These are phyloP conservation scores for Schizonepeta tenuifolia DNA, from an alignment of 257 asterid genomes.

Conservation along the genomic window DNA sequence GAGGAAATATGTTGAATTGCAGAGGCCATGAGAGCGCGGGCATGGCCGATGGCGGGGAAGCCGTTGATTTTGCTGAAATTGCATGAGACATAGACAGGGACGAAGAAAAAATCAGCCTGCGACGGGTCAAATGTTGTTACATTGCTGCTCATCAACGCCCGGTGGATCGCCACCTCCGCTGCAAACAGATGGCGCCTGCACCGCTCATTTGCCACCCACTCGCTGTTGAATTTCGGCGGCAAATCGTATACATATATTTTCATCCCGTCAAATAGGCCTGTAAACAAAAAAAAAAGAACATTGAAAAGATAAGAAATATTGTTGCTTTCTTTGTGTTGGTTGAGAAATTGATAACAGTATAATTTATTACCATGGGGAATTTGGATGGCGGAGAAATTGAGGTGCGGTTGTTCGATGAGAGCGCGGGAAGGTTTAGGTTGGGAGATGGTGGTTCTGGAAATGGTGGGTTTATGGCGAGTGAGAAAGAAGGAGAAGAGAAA, in stretches of 20 bases:
- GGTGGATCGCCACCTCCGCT: conserved; percentile 87
- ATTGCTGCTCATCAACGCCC: conserved; percentile 57
- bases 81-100: conserved; percentile 92
- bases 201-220: conserved; percentile 67
- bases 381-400: conserved; percentile 31
- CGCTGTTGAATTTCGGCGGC: conserved; percentile 65
- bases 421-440: conserved; percentile 64
- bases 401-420: conserved; percentile 47
- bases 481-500: conserved; percentile 62
- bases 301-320: not conserved
- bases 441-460: conserved; percentile 48
- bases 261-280: conserved; percentile 48
- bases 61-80: conserved; percentile 89
- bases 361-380: not conserved
- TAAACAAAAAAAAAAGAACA: not conserved
- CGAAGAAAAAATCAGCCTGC: conserved; percentile 92
- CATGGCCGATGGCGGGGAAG: conserved; percentile 92
- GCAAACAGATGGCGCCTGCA: conserved; percentile 84
- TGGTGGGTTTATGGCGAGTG: conserved; percentile 48
- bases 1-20: conserved; percentile 58
- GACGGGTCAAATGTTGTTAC: conserved; percentile 62
- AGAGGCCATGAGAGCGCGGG: conserved; percentile 60
- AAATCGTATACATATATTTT: conserved; percentile 76
- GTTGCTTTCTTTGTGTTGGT: not conserved
- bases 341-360: not conserved